Percentiles rank a stretch among this genome's conserved stretches.
These are phyloP conservation scores for Fraxinus floribunda DNA, from an alignment of 305 asterid species.

Conservation along the genomic window DNA sequence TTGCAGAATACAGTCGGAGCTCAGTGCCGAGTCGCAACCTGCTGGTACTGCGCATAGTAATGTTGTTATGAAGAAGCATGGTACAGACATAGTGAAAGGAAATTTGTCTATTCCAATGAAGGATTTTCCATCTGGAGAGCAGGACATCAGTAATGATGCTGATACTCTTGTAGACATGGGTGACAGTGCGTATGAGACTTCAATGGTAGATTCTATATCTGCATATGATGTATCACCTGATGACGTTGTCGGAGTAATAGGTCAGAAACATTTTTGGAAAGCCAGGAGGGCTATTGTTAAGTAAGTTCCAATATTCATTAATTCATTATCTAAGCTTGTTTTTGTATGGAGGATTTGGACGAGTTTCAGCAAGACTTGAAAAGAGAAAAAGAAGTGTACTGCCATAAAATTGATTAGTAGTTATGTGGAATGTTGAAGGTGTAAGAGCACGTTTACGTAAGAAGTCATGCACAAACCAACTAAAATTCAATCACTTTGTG, in stretches of 20 bases:
- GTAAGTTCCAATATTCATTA: slow-evolving; percentile 48
- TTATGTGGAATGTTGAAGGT: not conserved
- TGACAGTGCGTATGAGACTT: slow-evolving; percentile 64
- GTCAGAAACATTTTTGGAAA: slow-evolving; percentile 87
- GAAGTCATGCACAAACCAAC: not conserved
- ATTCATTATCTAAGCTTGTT: not conserved
- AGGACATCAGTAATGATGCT: slow-evolving; percentile 30
- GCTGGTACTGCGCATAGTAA: slow-evolving; percentile 14
- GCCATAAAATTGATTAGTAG: not conserved
- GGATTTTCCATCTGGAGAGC: slow-evolving; percentile 34
- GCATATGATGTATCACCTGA: slow-evolving; percentile 67
- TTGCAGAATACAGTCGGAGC: slow-evolving; percentile 9
- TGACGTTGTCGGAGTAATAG: slow-evolving; percentile 70
- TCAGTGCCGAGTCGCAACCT: slow-evolving; percentile 22
- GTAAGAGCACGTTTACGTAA: not conserved
- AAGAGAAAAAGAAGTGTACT: not conserved
- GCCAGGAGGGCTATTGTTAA: slow-evolving; percentile 77
- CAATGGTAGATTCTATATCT: slow-evolving; percentile 57
- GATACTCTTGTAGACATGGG: slow-evolving; percentile 48
- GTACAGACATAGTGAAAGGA: slow-evolving; percentile 22
- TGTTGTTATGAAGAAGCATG: slow-evolving; percentile 21
- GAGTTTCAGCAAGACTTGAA: not conserved
- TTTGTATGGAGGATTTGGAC: not conserved
- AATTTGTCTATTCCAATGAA: slow-evolving; percentile 31
- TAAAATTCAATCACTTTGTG: not conserved